phyloP scores from a whole-genome alignment of 1,139 yeast species.

The Hyphopichia wangnamkhiaoensis region DNA sequence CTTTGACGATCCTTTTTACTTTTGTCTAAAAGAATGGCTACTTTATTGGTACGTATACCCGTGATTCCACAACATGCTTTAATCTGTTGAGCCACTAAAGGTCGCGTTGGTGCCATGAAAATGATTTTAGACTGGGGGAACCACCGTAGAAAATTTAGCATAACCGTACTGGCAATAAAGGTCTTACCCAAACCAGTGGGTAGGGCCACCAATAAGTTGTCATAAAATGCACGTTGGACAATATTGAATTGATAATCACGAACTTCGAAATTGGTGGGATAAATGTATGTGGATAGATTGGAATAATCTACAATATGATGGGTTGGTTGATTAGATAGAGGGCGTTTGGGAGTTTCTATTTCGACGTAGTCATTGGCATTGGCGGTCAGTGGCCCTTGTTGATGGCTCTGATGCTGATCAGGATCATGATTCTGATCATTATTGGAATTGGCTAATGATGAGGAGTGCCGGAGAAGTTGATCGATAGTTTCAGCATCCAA shows the following conservation, averaged over 20 bases:
- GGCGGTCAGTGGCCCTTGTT: neutral
- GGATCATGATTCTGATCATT: neutral
- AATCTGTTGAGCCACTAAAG: conserved; percentile 96
- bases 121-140: conserved; percentile 73
- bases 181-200: conserved; percentile 99
- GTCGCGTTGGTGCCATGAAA: conserved; percentile 96
- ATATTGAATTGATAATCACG: conserved; percentile 89
- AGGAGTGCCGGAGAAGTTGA: neutral
- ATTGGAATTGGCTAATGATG: neutral
- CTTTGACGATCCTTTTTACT: conserved; percentile 62
- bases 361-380: conserved; percentile 7
- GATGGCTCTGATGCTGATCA: too few species aligned
- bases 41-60: conserved; percentile 73
- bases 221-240: conserved; percentile 67
- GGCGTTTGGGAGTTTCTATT: conserved; percentile 5
- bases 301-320: conserved; percentile 52
- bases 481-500: conserved; percentile 2
- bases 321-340: conserved; percentile 33
- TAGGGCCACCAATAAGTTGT: conserved; percentile 81
- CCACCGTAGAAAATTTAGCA: conserved; percentile 90
- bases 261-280: conserved; percentile 81
- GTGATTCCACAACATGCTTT: conserved; percentile 89
- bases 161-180: conserved; percentile 90
- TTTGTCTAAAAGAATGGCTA: conserved; percentile 81
- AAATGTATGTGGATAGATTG: conserved; percentile 56